Percentiles rank a stretch among this genome's conserved stretches.
Conservation (phyloP, 2,329 filamentous ascomycete genomes). For the Phoma sp. region DNA sequence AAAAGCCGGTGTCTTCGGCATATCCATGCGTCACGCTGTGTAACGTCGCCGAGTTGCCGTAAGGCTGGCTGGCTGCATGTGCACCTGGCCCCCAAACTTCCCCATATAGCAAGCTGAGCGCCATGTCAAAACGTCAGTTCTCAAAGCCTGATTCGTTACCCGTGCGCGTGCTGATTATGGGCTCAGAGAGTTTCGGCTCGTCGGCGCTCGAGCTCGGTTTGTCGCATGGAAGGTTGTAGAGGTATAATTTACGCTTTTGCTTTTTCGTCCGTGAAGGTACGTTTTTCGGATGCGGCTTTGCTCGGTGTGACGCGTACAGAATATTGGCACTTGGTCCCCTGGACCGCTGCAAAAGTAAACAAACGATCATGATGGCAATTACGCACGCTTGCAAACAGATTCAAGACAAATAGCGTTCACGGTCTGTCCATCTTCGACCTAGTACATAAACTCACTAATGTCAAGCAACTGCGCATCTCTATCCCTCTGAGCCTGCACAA, state of each 20-base stretch:
- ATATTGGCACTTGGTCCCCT: background rate
- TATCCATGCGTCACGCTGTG: background rate
- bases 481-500: slow-evolving; percentile 68
- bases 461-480: slow-evolving; percentile 74
- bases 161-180: too few species aligned
- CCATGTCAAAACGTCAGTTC: background rate
- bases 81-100: background rate
- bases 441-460: slow-evolving; percentile 73
- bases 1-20: background rate
- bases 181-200: background rate
- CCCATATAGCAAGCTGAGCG: background rate
- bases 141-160: background rate
- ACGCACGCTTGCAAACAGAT: background rate
- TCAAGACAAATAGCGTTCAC: background rate
- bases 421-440: background rate
- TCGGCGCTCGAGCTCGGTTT: background rate
- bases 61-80: background rate
- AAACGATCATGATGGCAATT: background rate
- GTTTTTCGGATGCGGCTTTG: background rate
- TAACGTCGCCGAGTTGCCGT: background rate
- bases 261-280: background rate
- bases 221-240: background rate
- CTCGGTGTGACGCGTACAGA: background rate
- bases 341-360: background rate
- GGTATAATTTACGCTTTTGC: background rate